These are phyloP conservation scores for Camptophora hylomeconis DNA, from an alignment of 2,329 filamentous ascomycete genomes.

Conservation along the genomic window DNA sequence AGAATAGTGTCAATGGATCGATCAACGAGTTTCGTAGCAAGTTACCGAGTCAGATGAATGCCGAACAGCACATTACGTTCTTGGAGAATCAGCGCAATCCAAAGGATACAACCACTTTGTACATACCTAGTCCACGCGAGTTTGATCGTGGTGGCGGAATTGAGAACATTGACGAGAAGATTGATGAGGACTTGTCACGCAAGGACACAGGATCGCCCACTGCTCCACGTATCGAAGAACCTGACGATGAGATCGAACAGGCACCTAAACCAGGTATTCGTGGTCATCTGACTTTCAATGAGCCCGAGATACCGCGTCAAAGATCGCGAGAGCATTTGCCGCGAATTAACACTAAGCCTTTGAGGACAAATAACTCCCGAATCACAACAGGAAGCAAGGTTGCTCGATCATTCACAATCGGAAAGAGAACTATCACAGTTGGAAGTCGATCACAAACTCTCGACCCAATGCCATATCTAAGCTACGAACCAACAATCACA, in stretches of 20 bases:
- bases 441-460: conserved; percentile 37
- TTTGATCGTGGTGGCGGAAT: conserved; percentile 72
- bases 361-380: conserved; percentile 10
- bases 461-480: conserved; percentile 71
- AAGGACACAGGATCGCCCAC: conserved; percentile 11
- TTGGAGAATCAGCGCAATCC: conserved; percentile 68
- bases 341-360: conserved; percentile 21
- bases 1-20: conserved; percentile 8
- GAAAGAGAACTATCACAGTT: conserved; percentile 33
- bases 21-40: conserved; percentile 37
- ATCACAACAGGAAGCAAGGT: conserved; percentile 4
- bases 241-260: background rate
- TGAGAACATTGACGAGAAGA: conserved; percentile 39
- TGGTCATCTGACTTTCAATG: conserved; percentile 34
- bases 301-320: conserved; percentile 26
- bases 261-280: conserved; percentile 7
- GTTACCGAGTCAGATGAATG: conserved; percentile 40
- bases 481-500: conserved; percentile 82
- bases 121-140: conserved; percentile 85
- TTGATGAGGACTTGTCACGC: conserved; percentile 22
- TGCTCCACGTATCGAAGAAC: conserved; percentile 15
- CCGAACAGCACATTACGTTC: conserved; percentile 78
- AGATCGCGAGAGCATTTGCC: conserved; percentile 26
- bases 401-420: conserved; percentile 9
- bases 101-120: conserved; percentile 59